Evolutionary conservation across 2,329 filamentous ascomycete genomes (phyloP).

Genomic region (Aspergillus caelatus): DNA sequence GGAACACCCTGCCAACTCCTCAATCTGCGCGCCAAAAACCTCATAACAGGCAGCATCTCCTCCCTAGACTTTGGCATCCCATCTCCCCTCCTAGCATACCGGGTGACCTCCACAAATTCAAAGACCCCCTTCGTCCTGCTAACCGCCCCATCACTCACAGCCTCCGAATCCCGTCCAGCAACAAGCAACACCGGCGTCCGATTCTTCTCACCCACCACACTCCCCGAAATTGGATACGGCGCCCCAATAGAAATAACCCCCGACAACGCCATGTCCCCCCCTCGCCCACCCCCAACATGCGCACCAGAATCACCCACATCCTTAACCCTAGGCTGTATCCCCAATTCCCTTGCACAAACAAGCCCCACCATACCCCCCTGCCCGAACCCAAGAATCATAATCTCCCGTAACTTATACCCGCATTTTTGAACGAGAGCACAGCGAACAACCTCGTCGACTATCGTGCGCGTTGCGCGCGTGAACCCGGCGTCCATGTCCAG

Average conservation of each 20-base stretch:
- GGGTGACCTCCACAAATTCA: constrained; percentile 65
- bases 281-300: background rate
- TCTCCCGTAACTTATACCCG: constrained; percentile 62
- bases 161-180: constrained; percentile 44
- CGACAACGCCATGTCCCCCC: constrained; percentile 23
- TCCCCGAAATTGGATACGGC: constrained; percentile 39
- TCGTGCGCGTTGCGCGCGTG: constrained; percentile 47
- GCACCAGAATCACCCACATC: background rate
- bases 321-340: background rate
- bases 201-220: constrained; percentile 35
- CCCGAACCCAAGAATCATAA: constrained; percentile 68
- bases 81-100: constrained; percentile 72
- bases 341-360: constrained; percentile 54
- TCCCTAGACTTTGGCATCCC: constrained; percentile 81
- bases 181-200: constrained; percentile 47
- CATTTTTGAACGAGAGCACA: constrained; percentile 57
- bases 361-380: constrained; percentile 68
- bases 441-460: constrained; percentile 57
- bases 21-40: constrained; percentile 59
- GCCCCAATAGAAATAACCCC: constrained; percentile 49
- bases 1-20: constrained; percentile 49
- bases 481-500: constrained; percentile 68
- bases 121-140: constrained; percentile 69
- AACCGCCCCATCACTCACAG: constrained; percentile 65
- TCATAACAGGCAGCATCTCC: constrained; percentile 89